Evolutionary conservation across 2,329 filamentous ascomycete species (phyloP).

Genomic region (Aspergillus calidoustus): DNA sequence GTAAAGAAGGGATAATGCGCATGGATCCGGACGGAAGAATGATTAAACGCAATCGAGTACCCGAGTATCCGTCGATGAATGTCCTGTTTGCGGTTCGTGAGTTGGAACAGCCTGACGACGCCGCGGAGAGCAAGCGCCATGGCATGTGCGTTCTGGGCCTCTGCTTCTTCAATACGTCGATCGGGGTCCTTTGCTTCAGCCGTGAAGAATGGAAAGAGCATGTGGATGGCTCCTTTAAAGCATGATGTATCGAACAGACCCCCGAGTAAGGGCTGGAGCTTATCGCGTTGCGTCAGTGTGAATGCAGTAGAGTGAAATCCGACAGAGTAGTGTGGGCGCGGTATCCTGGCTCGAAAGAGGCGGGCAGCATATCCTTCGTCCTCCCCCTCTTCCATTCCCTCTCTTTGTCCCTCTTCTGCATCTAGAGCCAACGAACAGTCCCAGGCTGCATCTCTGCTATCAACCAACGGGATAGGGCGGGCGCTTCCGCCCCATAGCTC

Average conservation of each 20-base stretch:
- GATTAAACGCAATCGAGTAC: constrained; percentile 6
- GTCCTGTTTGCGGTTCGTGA: not conserved
- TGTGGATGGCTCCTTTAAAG: not conserved
- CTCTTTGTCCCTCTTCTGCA: too few relatives aligned
- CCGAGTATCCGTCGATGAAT: constrained; percentile 7
- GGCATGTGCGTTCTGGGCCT: constrained; percentile 6
- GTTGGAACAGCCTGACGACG: constrained; percentile 7
- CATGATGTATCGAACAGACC: too few relatives aligned
- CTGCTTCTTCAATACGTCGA: not conserved
- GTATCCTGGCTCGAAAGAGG: too few relatives aligned
- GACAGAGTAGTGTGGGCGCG: too few relatives aligned
- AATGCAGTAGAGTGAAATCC: too few relatives aligned
- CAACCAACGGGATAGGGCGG: not conserved
- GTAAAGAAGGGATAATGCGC: constrained; percentile 6
- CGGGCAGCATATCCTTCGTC: too few relatives aligned
- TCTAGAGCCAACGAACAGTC: not conserved
- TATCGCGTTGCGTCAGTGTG: too few relatives aligned
- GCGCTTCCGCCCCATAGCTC: too few relatives aligned
- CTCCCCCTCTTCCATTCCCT: too few relatives aligned
- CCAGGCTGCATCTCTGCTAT: not conserved
- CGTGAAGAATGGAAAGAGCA: constrained; percentile 11
- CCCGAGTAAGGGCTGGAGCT: too few relatives aligned
- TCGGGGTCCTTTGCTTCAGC: not conserved
- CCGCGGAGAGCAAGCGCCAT: constrained; percentile 8
- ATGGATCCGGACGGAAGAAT: not conserved